Base-by-base conservation (phyloP, 2,329 filamentous ascomycete genomes). In the Penicillium freii region DNA sequence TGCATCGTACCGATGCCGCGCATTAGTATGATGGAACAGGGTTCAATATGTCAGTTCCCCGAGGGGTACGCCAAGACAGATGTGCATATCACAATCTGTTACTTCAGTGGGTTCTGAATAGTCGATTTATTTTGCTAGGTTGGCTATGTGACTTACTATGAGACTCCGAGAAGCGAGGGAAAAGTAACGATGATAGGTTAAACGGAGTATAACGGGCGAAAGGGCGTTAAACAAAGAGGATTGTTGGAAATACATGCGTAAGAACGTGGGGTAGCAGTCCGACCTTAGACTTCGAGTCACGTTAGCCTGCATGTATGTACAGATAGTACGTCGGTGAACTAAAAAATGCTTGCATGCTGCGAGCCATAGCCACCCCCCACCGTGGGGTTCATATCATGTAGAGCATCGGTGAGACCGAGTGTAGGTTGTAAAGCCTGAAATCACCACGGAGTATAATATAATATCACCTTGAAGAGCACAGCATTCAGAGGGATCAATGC, bases 401-500 rank as follows among this genome's bases (percentile, higher is more conserved):
- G 42, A 46, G 31, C 11, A 21, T 54, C 46, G 58, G 56, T 57
- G 54, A 51, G 54, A 10, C 11, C 11, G 31, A 13, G 17, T 9
- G 25, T 29, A 29, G 27, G 27, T 29, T 31, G 29, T 34, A 42
- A 31, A 31, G 38, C 27, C 11, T 33, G 27, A 42, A 23, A 43
- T 21, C 25, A 38, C 8, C 19, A 34, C 17, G 31, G 31, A 33
- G 31, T 33, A 33, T 33, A 33, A 34, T n/a, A 27, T n/a, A n/a
- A 36, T 9, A 42, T 42, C 34, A 25, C 23, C 29, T 54, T 21
- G 17, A 29, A 34, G 19, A 39, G 29, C 25, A 3, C 15, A 44
- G 11, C 2, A 11, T 49, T 9, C 23, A 25, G 34, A 39, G 29
- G 21, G 56, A 61, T 64, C 61, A 58, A 36, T 56, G 27, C 39